Evolutionary conservation across 306 rosid species (phyloP).

Genomic region (Medicago arabica): DNA sequence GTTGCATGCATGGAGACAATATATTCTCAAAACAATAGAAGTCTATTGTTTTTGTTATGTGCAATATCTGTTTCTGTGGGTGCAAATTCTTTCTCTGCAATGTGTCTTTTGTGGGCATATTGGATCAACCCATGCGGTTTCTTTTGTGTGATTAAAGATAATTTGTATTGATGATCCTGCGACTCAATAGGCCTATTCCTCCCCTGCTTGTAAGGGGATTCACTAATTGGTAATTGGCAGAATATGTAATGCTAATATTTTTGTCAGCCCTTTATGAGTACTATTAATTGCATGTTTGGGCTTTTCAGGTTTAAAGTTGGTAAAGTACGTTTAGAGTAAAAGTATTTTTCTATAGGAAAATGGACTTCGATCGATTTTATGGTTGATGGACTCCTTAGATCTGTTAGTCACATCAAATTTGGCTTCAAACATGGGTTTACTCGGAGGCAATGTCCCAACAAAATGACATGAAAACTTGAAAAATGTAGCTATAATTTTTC

Average conservation of each 20-base stretch:
- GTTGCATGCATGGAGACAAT: neutral
- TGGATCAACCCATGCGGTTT: neutral
- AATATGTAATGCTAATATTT: neutral
- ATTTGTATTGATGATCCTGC: neutral
- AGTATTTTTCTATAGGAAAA: too few species aligned
- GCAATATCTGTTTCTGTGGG: neutral
- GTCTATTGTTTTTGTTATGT: neutral
- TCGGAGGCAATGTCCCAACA: too few species aligned
- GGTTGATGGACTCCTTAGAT: too few species aligned
- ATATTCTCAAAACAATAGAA: neutral
- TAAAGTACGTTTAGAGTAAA: too few species aligned
- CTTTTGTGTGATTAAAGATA: neutral
- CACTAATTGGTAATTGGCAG: neutral
- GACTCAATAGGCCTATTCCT: neutral
- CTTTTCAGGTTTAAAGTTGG: too few species aligned
- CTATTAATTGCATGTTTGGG: too few species aligned
- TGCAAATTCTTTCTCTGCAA: neutral
- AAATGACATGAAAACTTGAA: too few species aligned
- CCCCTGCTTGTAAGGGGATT: neutral
- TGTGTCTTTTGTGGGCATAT: neutral
- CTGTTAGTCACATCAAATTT: too few species aligned
- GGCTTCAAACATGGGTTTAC: too few species aligned
- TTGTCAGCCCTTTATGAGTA: too few species aligned
- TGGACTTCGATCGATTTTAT: too few species aligned
- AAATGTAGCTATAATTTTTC: too few species aligned